Evolutionary conservation across 768 basidiomycete genomes (phyloP).

Genomic region (Neoboletus subvelutipes): DNA sequence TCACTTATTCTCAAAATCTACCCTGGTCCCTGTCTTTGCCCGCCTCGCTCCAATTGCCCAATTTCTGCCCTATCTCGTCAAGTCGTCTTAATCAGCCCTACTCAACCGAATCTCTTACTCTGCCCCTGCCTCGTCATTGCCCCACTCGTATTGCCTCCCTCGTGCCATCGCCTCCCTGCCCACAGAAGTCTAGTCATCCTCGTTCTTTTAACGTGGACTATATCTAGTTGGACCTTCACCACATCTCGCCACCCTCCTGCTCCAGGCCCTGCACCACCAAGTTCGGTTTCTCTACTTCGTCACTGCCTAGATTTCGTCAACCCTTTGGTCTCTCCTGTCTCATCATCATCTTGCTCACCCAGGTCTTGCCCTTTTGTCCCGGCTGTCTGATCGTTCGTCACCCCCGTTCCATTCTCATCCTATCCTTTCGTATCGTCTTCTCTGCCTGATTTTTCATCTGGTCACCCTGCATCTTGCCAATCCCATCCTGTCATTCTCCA

Average conservation of each 20-base stretch:
- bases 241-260: too few relatives aligned
- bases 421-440: neutral
- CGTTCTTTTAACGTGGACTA: neutral
- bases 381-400: too few relatives aligned
- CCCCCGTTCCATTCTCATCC: too few relatives aligned
- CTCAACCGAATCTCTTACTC: neutral
- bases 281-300: too few relatives aligned
- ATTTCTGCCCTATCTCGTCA: neutral
- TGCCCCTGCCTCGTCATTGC: neutral
- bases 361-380: neutral
- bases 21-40: neutral
- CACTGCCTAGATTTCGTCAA: too few relatives aligned
- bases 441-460: neutral
- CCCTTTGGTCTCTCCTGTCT: too few relatives aligned
- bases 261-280: too few relatives aligned
- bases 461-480: neutral
- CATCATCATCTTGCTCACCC: neutral
- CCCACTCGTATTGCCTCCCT: neutral
- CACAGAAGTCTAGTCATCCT: neutral
- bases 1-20: too few relatives aligned
- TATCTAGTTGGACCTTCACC: too few relatives aligned
- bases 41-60: neutral
- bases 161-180: neutral
- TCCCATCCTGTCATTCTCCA: too few relatives aligned
- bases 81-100: neutral